Conservation (phyloP, 202 grass and related monocot species). For the Setaria italica region DNA sequence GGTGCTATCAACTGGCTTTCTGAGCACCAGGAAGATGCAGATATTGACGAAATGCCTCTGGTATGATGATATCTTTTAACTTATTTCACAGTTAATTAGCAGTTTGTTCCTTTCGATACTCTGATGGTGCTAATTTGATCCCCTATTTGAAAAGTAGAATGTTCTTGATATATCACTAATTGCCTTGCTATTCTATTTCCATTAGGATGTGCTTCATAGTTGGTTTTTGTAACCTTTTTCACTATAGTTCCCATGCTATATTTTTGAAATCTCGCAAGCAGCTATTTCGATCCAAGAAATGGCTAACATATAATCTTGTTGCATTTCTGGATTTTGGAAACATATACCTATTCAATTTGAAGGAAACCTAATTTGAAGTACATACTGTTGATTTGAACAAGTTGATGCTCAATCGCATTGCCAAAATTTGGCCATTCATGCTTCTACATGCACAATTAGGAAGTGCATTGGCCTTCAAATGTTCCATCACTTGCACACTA, state of each 20-base stretch:
- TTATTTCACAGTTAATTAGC: slow-evolving; percentile 1
- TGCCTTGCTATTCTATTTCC: slow-evolving; percentile 11
- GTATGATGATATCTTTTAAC: slow-evolving; percentile 53
- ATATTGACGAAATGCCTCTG: slow-evolving; percentile 98
- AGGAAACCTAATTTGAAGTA: slow-evolving; percentile 18
- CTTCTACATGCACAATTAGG: slow-evolving; percentile 23
- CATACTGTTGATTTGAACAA: slow-evolving; percentile 4
- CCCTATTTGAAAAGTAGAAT: slow-evolving; percentile 19
- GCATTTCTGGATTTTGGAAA: not conserved
- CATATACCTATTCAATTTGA: not conserved
- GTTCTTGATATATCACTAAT: slow-evolving; percentile 24
- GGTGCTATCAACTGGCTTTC: slow-evolving; percentile 93
- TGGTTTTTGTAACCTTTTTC: slow-evolving; percentile 11
- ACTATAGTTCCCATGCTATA: not conserved
- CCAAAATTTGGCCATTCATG: slow-evolving; percentile 2
- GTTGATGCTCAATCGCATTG: not conserved
- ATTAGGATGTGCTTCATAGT: slow-evolving; percentile 17
- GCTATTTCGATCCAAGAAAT: slow-evolving; percentile 20
- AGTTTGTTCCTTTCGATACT: slow-evolving; percentile 6
- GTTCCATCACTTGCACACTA: slow-evolving; percentile 12
- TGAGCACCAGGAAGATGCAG: slow-evolving; percentile 88
- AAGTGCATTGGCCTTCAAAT: not conserved
- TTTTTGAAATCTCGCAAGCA: not conserved
- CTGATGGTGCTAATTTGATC: slow-evolving; percentile 8
- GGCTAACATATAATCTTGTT: not conserved